These are phyloP conservation scores for Centella asiatica DNA, from an alignment of 129 eudicot species.

Conservation along the genomic window DNA sequence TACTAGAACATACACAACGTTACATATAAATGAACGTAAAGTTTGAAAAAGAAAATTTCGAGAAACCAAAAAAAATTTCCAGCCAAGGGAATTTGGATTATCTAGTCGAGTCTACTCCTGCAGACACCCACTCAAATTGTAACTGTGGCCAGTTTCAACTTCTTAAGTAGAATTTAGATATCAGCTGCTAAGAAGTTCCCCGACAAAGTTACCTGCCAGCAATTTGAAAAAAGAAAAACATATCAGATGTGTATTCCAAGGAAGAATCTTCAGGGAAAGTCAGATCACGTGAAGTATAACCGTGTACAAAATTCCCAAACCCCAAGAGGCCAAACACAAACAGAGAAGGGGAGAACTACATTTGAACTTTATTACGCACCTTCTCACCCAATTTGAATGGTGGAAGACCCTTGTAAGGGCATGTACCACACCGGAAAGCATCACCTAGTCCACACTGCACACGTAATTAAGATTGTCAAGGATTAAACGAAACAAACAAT, in stretches of 20 bases:
- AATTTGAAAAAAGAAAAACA: background rate
- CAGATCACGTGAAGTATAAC: background rate
- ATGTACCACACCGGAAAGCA: conserved; percentile 85
- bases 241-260: background rate
- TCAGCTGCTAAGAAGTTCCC: conserved; percentile 72
- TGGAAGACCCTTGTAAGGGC: conserved; percentile 97
- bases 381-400: conserved; percentile 83
- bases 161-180: conserved; percentile 19
- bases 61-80: no score
- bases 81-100: no score
- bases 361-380: conserved; percentile 27
- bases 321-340: no score
- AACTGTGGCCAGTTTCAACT: background rate
- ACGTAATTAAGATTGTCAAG: conserved; percentile 3
- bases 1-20: no score
- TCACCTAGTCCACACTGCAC: conserved; percentile 94
- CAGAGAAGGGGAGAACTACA: background rate
- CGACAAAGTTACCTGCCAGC: conserved; percentile 52
- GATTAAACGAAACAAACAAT: conserved; percentile 3
- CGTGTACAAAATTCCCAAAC: conserved; percentile 16
- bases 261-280: background rate
- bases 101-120: no score
- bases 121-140: no score
- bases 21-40: no score
- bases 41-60: no score